These are phyloP conservation scores for Polytrichum formosum DNA, from an alignment of 225 moss, liverwort and hornwort species.

Conservation along the genomic window DNA sequence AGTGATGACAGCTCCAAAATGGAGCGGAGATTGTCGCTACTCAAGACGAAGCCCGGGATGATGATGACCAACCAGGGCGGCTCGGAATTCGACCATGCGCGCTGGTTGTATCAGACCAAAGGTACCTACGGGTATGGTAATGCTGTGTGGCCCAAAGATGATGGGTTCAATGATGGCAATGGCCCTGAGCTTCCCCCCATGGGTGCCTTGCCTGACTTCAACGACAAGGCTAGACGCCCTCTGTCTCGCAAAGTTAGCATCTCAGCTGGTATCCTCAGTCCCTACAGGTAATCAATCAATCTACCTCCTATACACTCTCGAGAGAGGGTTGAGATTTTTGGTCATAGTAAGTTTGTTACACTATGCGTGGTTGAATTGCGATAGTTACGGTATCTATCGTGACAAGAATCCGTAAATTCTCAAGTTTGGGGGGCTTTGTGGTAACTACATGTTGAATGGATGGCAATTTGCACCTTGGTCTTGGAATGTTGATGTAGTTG, in stretches of 20 bases:
- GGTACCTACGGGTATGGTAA: constrained; percentile 66
- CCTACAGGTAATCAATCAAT: constrained; percentile 40
- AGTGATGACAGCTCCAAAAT: constrained; percentile 46
- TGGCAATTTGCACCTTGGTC: too few species aligned
- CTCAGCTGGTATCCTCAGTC: constrained; percentile 47
- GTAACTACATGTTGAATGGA: too few species aligned
- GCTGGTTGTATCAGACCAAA: constrained; percentile 81
- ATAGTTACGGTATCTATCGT: too few species aligned
- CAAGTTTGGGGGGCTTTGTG: too few species aligned
- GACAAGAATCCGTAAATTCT: too few species aligned
- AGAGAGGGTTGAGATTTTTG: too few species aligned
- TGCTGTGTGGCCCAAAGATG: constrained; percentile 62
- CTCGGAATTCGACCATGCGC: constrained; percentile 77
- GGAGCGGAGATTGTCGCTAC: constrained; percentile 72
- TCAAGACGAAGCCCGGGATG: constrained; percentile 63
- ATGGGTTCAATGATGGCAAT: constrained; percentile 39
- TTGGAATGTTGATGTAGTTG: too few species aligned
- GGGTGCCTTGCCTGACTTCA: constrained; percentile 47
- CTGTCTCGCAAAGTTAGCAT: constrained; percentile 58
- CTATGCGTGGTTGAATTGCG: background rate
- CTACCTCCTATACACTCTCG: background rate
- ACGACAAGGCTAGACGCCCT: constrained; percentile 54
- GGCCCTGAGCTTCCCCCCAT: constrained; percentile 25
- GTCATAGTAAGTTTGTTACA: too few species aligned
- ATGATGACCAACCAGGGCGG: constrained; percentile 59